Conservation (phyloP, 352 stramenopile species). For the Pseudoperonospora humuli region DNA sequence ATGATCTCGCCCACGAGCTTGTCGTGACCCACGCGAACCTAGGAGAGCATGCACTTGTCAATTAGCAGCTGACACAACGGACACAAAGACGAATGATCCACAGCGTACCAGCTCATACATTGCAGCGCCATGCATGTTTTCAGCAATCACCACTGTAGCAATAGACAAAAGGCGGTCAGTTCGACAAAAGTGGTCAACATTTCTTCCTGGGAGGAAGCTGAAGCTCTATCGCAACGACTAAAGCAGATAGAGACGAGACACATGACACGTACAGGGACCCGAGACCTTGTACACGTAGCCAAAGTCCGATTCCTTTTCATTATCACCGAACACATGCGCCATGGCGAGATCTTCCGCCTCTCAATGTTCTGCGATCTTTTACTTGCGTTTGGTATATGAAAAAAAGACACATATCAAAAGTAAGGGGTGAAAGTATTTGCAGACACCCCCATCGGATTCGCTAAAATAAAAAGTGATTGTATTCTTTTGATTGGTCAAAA, state of each 20-base stretch:
- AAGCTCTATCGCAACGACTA: not conserved
- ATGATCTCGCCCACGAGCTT: conserved; percentile 99
- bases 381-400: conserved; percentile 28
- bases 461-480: conserved; percentile 13
- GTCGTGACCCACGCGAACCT: conserved; percentile 97
- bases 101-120: conserved; percentile 92
- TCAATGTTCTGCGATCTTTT: conserved; percentile 31
- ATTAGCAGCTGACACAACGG: too few relatives aligned
- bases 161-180: not conserved
- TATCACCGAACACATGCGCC: conserved; percentile 81
- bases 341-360: conserved; percentile 32
- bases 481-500: conserved; percentile 6
- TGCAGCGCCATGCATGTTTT: conserved; percentile 97
- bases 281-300: conserved; percentile 99
- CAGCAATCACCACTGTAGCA: conserved; percentile 93
- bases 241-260: not conserved
- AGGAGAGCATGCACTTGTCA: conserved; percentile 11
- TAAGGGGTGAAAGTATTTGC: conserved; percentile 1
- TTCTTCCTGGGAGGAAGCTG: not conserved
- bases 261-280: conserved; percentile 84
- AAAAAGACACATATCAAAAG: too few relatives aligned
- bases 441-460: conserved; percentile 1
- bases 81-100: too few relatives aligned
- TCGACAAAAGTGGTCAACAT: not conserved
- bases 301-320: conserved; percentile 91